A percentile compares a stretch with the other conserved stretches of the same genome.
These are phyloP conservation scores for Phytophthora palmivora DNA, from an alignment of 352 stramenopile genomes.

Conservation along the genomic window DNA sequence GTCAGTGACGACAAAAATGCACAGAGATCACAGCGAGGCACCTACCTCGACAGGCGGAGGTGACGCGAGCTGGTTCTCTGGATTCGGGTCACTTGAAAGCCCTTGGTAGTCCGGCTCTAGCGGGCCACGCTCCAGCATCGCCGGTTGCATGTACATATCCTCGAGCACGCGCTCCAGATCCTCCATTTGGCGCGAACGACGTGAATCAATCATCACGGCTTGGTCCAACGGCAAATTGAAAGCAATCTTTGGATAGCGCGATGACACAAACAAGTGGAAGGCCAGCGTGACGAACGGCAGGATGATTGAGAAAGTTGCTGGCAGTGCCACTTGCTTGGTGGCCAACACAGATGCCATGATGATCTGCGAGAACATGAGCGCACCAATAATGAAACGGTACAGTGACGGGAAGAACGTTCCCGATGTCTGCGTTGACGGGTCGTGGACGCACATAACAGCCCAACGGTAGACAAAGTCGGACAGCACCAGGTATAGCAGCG, in stretches of 20 bases:
- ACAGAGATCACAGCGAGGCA: slow-evolving; percentile 1
- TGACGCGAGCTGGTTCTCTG: slow-evolving; percentile 69
- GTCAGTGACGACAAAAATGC: slow-evolving; percentile 17
- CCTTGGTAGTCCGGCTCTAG: slow-evolving; percentile 81
- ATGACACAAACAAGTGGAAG: slow-evolving; percentile 79
- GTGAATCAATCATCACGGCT: slow-evolving; percentile 75
- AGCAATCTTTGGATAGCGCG: slow-evolving; percentile 72
- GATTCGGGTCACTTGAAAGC: slow-evolving; percentile 70
- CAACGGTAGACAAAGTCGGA: slow-evolving; percentile 83
- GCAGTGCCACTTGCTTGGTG: slow-evolving; percentile 74
- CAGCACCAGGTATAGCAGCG: slow-evolving; percentile 69
- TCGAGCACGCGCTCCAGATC: slow-evolving; percentile 67
- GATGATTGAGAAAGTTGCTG: slow-evolving; percentile 66
- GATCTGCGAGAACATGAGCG: slow-evolving; percentile 80
- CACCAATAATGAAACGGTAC: slow-evolving; percentile 82
- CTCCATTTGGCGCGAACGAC: slow-evolving; percentile 56
- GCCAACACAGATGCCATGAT: slow-evolving; percentile 77
- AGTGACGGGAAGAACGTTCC: slow-evolving; percentile 82
- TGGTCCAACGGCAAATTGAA: slow-evolving; percentile 78
- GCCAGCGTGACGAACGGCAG: slow-evolving; percentile 69
- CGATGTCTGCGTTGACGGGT: slow-evolving; percentile 71
- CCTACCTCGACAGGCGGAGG: slow-evolving; percentile 65
- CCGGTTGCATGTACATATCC: slow-evolving; percentile 73
- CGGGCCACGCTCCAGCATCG: slow-evolving; percentile 65
- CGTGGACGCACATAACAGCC: slow-evolving; percentile 72